phyloP scores from a whole-genome alignment of 129 eudicot species.

The Apium graveolens region DNA sequence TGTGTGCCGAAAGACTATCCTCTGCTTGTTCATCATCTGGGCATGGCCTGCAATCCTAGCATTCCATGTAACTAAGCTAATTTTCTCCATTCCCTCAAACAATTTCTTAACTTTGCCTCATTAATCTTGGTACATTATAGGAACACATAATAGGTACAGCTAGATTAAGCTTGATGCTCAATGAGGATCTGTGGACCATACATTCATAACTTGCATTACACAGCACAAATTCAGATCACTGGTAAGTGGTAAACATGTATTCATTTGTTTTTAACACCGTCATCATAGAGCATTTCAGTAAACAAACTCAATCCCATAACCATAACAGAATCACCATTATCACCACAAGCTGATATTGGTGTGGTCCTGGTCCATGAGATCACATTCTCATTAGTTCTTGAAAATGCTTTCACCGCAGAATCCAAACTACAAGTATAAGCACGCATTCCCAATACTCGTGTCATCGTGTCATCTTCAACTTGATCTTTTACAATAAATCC shows the following conservation, averaged over 20 bases:
- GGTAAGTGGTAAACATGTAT: conserved; percentile 57
- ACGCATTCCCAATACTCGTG: conserved; percentile 66
- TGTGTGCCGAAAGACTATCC: conserved; percentile 40
- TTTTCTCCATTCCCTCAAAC: conserved; percentile 52
- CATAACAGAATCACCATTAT: conserved; percentile 50
- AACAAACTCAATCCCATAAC: conserved; percentile 61
- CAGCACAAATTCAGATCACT: conserved; percentile 65
- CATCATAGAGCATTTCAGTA: conserved; percentile 48
- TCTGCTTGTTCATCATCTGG: conserved; percentile 52
- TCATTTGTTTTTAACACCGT: conserved; percentile 62
- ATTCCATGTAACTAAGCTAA: conserved; percentile 78
- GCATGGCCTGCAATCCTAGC: conserved; percentile 89
- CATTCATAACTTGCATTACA: conserved; percentile 44
- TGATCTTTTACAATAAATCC: conserved; percentile 57
- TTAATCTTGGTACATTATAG: conserved; percentile 36
- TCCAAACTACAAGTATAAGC: conserved; percentile 53
- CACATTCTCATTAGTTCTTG: conserved; percentile 58
- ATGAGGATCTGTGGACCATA: conserved; percentile 69
- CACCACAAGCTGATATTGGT: conserved; percentile 82
- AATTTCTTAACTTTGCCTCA: conserved; percentile 67
- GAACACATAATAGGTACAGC: conserved; percentile 64
- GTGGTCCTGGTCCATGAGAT: conserved; percentile 77
- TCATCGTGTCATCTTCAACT: conserved; percentile 45
- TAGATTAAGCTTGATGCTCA: conserved; percentile 46
- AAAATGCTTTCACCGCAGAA: conserved; percentile 44